Evolutionary conservation across 371 early-diverging fungal genomes (phyloP), one percentile per base, ranked within the genome.

Genomic region (Basidiobolus meristosporus): DNA sequence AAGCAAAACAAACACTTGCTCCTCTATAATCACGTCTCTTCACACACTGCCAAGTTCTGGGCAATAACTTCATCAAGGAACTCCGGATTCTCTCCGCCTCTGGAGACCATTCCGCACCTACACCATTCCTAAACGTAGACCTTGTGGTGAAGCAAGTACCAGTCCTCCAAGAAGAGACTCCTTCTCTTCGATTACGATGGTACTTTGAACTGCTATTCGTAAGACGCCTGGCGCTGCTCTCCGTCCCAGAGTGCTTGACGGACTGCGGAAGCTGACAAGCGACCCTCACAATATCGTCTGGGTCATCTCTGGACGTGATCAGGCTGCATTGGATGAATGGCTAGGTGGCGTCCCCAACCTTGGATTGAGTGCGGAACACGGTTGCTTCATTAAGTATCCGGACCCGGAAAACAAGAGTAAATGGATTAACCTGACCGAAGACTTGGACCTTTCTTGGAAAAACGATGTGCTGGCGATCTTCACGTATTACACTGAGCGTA

Each of bases 31-130:
- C 83, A 89, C 51, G 92, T 99, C 16, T 67, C 72, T 36, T 69
- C 69, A 31, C 83, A 95, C 53, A 96, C 92, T 12, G 84, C 95
- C 7, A 58, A 77, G 15, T 77, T 80, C 54, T 99, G 98, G 98
- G 98, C 91, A 2, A 52, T 66, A 17, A 64, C 68, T 90, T 97
- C 56, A 55, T 90, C 36, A 59, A 67, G 19, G 79, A 63, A 36
- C 40, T 77, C 31, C 38, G 55, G 43, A 57, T 38, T 51, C 63
- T 10, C 53, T 59, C 21, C 52, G 48, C 7, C 56, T 56, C 19
- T 53, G n/a, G 60, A 12, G 68, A 70, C n/a, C 61, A 68, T 39
- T 59, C 68, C 3, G 63, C 58, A 17, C 58, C 80, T 9, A 86
- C 84, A 1, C 82, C 87, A 1, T 44, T 59, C 38, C 53, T 90